These are phyloP conservation scores for Colletotrichum sp. DNA, from an alignment of 2,329 filamentous ascomycete species.

Conservation along the genomic window DNA sequence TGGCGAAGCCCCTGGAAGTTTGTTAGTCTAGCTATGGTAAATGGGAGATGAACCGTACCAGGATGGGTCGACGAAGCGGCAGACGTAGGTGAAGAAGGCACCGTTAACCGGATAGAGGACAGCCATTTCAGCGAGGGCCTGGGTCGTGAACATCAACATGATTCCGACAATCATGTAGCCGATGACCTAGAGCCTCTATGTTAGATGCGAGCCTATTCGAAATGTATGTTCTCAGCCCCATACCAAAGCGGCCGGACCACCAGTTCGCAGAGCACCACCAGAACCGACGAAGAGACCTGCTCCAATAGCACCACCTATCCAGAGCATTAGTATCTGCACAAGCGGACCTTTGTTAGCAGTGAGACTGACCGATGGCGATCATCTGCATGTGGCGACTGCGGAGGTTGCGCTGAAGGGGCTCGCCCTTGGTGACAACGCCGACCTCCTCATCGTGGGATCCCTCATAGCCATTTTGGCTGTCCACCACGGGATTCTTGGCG, in stretches of 20 bases:
- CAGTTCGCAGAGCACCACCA: slow-evolving; percentile 54
- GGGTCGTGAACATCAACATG: slow-evolving; percentile 66
- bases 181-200: slow-evolving; percentile 31
- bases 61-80: slow-evolving; percentile 66
- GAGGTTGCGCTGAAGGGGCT: slow-evolving; percentile 37
- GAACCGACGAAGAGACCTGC: slow-evolving; percentile 69
- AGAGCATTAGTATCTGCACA: slow-evolving; percentile 15
- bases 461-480: not conserved
- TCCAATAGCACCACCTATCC: slow-evolving; percentile 66
- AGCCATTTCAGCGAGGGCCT: slow-evolving; percentile 65
- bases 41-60: slow-evolving; percentile 36
- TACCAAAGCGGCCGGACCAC: slow-evolving; percentile 54
- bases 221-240: not conserved
- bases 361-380: slow-evolving; percentile 59
- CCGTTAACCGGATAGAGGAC: slow-evolving; percentile 67
- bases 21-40: not conserved
- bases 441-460: slow-evolving; percentile 37
- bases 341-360: slow-evolving; percentile 13
- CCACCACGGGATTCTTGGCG: not conserved
- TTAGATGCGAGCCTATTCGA: not conserved
- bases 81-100: slow-evolving; percentile 66
- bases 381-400: slow-evolving; percentile 65
- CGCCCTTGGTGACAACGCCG: slow-evolving; percentile 31
- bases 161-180: slow-evolving; percentile 61
- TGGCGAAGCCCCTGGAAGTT: slow-evolving; percentile 51